Conservation (phyloP, 495 filamentous ascomycete species). For the Physcia stellaris region DNA sequence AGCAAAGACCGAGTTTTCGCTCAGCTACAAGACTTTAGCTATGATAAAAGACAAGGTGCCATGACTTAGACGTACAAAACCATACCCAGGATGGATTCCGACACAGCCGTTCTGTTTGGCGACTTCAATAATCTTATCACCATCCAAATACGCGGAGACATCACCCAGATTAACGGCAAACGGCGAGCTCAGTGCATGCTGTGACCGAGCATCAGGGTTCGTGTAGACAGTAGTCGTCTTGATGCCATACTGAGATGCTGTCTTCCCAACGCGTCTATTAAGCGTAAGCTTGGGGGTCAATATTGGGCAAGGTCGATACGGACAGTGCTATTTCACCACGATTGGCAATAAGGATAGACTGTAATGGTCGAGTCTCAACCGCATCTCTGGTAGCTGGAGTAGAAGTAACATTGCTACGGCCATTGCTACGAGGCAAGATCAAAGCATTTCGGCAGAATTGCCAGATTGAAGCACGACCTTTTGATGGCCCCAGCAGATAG, state of each 20-base stretch:
- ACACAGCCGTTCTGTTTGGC: slow-evolving; percentile 76
- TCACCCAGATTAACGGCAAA: slow-evolving; percentile 71
- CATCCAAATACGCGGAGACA: slow-evolving; percentile 77
- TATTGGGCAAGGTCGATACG: slow-evolving; percentile 11
- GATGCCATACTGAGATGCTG: slow-evolving; percentile 78
- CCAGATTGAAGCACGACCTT: too few species aligned
- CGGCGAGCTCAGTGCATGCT: slow-evolving; percentile 78
- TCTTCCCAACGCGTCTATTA: slow-evolving; percentile 63
- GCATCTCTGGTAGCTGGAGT: too few species aligned
- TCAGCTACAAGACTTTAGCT: slow-evolving; percentile 29
- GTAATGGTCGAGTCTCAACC: too few species aligned
- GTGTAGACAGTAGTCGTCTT: slow-evolving; percentile 92
- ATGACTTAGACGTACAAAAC: slow-evolving; percentile 49
- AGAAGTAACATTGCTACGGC: too few species aligned
- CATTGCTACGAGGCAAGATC: too few species aligned
- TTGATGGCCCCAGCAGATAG: too few species aligned
- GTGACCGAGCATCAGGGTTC: slow-evolving; percentile 71
- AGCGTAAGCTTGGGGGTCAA: neutral
- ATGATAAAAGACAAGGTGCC: neutral
- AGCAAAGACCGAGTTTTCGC: slow-evolving; percentile 88
- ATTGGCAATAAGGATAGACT: slow-evolving; percentile 89
- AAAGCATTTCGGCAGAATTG: too few species aligned
- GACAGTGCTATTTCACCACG: slow-evolving; percentile 90
- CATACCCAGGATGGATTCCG: slow-evolving; percentile 92
- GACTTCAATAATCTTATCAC: slow-evolving; percentile 75